A percentile compares a stretch with the other conserved stretches of the same genome.
Conservation (phyloP, 2,329 filamentous ascomycete genomes). For the Colletotrichum acutatum region DNA sequence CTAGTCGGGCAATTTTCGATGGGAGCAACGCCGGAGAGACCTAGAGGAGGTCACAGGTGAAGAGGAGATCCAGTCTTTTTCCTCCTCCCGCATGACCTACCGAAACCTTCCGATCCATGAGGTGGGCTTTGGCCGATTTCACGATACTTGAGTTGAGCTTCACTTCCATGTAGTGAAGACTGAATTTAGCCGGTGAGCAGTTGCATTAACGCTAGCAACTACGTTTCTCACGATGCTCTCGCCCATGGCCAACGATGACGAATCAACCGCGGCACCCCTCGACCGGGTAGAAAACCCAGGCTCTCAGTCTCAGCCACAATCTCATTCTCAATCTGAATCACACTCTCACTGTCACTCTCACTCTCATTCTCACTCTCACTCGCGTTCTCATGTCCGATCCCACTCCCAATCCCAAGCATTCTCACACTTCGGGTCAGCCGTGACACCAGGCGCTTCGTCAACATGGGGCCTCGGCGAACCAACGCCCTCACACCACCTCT, state of each 20-base stretch:
- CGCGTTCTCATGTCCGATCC: not conserved
- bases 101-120: constrained; percentile 15
- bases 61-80: constrained; percentile 11
- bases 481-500: constrained; percentile 29
- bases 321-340: not conserved
- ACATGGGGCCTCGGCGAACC: constrained; percentile 23
- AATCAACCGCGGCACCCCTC: constrained; percentile 6
- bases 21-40: not conserved
- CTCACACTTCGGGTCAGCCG: constrained; percentile 9
- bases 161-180: not conserved
- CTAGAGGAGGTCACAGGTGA: not conserved
- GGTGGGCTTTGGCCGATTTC: not conserved
- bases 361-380: not conserved
- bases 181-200: not conserved
- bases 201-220: too few species aligned
- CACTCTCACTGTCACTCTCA: not conserved
- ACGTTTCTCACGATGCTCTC: constrained; percentile 5
- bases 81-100: constrained; percentile 20
- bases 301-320: not conserved
- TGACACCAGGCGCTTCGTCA: constrained; percentile 13
- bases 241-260: constrained; percentile 10
- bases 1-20: not conserved
- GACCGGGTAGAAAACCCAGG: constrained; percentile 13
- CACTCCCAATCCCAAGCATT: not conserved
- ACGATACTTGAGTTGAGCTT: not conserved